A percentile compares a stretch with the other conserved stretches of the same genome.
Evolutionary conservation across 768 basidiomycete genomes (phyloP).

Genomic region (Phylloporus arenicola): DNA sequence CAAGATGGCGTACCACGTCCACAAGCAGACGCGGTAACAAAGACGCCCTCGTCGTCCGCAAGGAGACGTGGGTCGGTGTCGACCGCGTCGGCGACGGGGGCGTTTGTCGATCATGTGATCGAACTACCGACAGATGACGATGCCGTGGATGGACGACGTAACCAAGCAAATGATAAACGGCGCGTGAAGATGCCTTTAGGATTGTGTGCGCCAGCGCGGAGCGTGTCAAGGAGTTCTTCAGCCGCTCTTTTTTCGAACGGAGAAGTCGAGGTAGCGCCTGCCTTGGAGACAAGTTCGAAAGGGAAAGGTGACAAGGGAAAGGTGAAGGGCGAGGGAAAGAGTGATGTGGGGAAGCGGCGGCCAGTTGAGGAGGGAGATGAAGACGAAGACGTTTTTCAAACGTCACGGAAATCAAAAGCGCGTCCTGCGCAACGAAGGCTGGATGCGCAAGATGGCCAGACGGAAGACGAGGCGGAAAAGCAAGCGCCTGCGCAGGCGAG

Average conservation of each 20-base stretch:
- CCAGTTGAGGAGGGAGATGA: not conserved
- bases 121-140: conserved; percentile 16
- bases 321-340: not conserved
- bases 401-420: not conserved
- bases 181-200: not conserved
- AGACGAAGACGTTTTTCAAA: not conserved
- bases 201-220: not conserved
- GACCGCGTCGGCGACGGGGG: conserved; percentile 6
- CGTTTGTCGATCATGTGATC: conserved; percentile 21
- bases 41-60: conserved; percentile 4
- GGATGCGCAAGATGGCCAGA: not conserved
- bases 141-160: conserved; percentile 1
- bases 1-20: not conserved
- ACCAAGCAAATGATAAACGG: not conserved
- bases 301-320: not conserved
- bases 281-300: too few species aligned
- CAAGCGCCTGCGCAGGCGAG: not conserved
- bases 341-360: not conserved
- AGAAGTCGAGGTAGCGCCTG: not conserved
- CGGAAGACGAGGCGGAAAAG: not conserved
- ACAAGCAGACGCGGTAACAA: conserved; percentile 7
- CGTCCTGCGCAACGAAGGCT: conserved; percentile 1
- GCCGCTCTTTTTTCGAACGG: not conserved
- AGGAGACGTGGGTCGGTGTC: not conserved
- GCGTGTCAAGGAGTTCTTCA: conserved; percentile 1